A percentile compares a stretch with the other conserved stretches of the same genome.
Conservation (phyloP, 2,329 filamentous ascomycete species). For the Aspergillus sp. region DNA sequence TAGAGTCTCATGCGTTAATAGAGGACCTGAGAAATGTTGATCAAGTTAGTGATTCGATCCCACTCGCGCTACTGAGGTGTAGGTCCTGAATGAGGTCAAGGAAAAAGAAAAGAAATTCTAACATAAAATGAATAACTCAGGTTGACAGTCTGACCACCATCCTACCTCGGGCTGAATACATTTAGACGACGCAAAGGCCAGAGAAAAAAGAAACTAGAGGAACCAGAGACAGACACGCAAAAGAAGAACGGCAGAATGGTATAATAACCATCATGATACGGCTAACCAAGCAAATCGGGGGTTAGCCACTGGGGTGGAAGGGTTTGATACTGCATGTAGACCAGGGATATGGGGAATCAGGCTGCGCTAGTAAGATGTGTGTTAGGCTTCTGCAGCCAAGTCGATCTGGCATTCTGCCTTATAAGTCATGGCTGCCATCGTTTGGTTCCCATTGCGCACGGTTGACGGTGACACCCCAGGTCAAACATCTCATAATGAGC, state of each 20-base stretch:
- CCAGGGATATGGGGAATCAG: slow-evolving; percentile 12
- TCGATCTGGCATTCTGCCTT: slow-evolving; percentile 3
- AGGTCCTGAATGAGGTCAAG: too few relatives aligned
- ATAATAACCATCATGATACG: slow-evolving; percentile 1
- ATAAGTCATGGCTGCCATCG: slow-evolving; percentile 8
- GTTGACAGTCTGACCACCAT: neutral
- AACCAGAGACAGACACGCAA: neutral
- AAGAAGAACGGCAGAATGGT: neutral
- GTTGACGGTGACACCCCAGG: neutral
- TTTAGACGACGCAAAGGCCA: neutral
- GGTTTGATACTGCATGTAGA: slow-evolving; percentile 14
- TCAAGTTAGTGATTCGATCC: slow-evolving; percentile 6
- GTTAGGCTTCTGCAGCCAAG: slow-evolving; percentile 3
- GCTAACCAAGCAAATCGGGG: slow-evolving; percentile 4
- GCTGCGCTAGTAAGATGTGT: neutral
- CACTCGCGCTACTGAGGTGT: neutral
- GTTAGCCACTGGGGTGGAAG: slow-evolving; percentile 7
- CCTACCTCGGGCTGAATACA: neutral
- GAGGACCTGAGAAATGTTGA: slow-evolving; percentile 1
- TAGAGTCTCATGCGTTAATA: slow-evolving; percentile 3
- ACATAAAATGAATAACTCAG: too few relatives aligned
- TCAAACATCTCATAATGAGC: neutral
- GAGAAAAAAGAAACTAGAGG: neutral
- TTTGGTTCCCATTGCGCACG: neutral
- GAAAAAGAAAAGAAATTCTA: too few relatives aligned